phyloP scores from a whole-genome alignment of 2,329 filamentous ascomycete species.

The Hymenoscyphus repandus region DNA sequence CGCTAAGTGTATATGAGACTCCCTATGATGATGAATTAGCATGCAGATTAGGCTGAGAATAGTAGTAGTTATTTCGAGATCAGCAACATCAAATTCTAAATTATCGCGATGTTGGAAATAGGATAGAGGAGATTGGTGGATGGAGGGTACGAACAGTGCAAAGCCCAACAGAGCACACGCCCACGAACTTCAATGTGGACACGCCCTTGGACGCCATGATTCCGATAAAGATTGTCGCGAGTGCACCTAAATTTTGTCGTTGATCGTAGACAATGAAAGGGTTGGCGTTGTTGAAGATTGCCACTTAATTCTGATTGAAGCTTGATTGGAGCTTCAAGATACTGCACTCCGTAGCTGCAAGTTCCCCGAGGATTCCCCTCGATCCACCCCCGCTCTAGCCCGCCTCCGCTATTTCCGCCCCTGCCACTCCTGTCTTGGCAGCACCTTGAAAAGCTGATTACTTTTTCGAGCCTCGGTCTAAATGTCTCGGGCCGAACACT shows the following conservation, averaged over 20 bases:
- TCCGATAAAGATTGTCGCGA: background rate
- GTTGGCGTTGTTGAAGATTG: background rate
- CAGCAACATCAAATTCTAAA: no score
- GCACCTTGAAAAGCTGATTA: no score
- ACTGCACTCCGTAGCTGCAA: no score
- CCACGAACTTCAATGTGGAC: slow-evolving; percentile 84
- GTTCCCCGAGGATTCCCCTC: no score
- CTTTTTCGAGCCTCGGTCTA: no score
- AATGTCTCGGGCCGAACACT: no score
- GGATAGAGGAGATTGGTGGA: slow-evolving; percentile 5
- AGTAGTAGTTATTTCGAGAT: background rate
- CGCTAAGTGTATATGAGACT: slow-evolving; percentile 78
- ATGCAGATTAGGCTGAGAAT: background rate
- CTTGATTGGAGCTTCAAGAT: no score
- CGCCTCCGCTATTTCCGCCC: no score
- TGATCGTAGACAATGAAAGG: slow-evolving; percentile 3
- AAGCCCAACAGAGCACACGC: slow-evolving; percentile 81
- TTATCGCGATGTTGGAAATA: background rate
- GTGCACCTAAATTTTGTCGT: background rate
- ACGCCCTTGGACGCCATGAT: slow-evolving; percentile 64
- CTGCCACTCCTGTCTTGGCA: no score
- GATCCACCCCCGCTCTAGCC: no score
- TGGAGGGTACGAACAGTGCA: slow-evolving; percentile 60
- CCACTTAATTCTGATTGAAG: no score
- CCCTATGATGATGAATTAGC: slow-evolving; percentile 50